A percentile compares a stretch with the other conserved stretches of the same genome.
These are phyloP conservation scores for Xylariales sp. DNA, from an alignment of 2,329 filamentous ascomycete genomes.

Conservation along the genomic window DNA sequence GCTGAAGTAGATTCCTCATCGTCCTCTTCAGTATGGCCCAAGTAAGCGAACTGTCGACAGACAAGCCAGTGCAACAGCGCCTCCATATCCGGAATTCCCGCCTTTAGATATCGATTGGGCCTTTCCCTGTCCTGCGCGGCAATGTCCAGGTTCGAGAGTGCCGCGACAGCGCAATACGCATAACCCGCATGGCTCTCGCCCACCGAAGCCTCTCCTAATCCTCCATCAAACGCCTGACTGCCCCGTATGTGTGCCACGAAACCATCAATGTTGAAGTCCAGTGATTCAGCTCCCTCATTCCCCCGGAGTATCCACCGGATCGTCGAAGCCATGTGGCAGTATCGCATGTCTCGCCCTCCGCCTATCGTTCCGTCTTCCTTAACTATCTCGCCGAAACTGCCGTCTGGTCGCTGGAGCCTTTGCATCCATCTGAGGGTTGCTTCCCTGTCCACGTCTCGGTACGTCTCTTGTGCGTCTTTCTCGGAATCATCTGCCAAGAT, in stretches of 20 bases:
- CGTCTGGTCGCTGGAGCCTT: constrained; percentile 72
- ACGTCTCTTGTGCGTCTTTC: constrained; percentile 37
- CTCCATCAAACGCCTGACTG: constrained; percentile 78
- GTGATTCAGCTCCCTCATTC: constrained; percentile 48
- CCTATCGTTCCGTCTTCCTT: constrained; percentile 54
- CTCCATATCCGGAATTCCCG: constrained; percentile 35
- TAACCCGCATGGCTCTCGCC: constrained; percentile 89
- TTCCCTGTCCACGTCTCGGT: constrained; percentile 61
- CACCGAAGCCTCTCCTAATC: constrained; percentile 70
- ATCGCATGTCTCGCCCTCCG: constrained; percentile 79
- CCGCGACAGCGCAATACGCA: constrained; percentile 80
- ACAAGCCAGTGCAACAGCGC: constrained; percentile 51
- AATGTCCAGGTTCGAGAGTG: constrained; percentile 69
- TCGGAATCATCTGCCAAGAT: constrained; percentile 37
- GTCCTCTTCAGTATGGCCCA: constrained; percentile 38
- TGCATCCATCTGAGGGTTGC: constrained; percentile 71
- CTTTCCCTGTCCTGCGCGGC: constrained; percentile 29
- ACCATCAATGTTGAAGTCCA: constrained; percentile 70
- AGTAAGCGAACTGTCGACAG: constrained; percentile 59
- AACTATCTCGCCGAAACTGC: constrained; percentile 85
- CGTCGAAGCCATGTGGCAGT: constrained; percentile 78
- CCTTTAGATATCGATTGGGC: constrained; percentile 28
- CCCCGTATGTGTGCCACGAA: constrained; percentile 67
- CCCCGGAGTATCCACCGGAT: constrained; percentile 79
- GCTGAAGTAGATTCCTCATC: constrained; percentile 27